A percentile compares a stretch with the other conserved stretches of the same genome.
These are phyloP conservation scores for Glomus cerebriforme DNA, from an alignment of 192 early-diverging fungal species.

Conservation along the genomic window DNA sequence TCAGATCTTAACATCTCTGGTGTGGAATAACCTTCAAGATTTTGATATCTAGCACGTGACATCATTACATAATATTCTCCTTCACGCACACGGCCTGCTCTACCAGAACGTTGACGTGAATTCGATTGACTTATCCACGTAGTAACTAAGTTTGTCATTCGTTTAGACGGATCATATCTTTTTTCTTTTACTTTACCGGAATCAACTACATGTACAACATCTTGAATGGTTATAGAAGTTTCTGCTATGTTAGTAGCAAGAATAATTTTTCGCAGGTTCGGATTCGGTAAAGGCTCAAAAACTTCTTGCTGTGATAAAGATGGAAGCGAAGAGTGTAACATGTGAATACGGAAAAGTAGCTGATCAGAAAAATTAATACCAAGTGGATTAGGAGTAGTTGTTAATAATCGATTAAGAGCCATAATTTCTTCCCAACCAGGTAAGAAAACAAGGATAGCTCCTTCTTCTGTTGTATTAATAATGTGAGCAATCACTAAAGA, in stretches of 20 bases:
- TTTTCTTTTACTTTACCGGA: slow-evolving; percentile 68
- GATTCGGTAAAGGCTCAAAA: slow-evolving; percentile 51
- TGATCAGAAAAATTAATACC: slow-evolving; percentile 51
- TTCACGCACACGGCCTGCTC: slow-evolving; percentile 60
- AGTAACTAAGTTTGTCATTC: slow-evolving; percentile 44
- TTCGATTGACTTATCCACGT: slow-evolving; percentile 61
- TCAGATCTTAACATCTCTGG: slow-evolving; percentile 60
- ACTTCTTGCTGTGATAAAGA: slow-evolving; percentile 63
- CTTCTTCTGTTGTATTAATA: slow-evolving; percentile 43
- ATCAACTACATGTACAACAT: slow-evolving; percentile 72
- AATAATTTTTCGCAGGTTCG: slow-evolving; percentile 64
- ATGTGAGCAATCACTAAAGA: slow-evolving; percentile 47
- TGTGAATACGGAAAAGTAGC: slow-evolving; percentile 47
- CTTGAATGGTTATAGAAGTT: slow-evolving; percentile 75
- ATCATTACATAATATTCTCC: slow-evolving; percentile 60
- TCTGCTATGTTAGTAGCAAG: slow-evolving; percentile 75
- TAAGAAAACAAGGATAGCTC: slow-evolving; percentile 78
- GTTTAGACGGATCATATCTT: slow-evolving; percentile 46
- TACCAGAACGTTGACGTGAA: slow-evolving; percentile 57
- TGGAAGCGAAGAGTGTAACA: slow-evolving; percentile 66
- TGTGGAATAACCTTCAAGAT: slow-evolving; percentile 53
- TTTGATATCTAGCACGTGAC: slow-evolving; percentile 41
- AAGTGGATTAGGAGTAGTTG: slow-evolving; percentile 48
- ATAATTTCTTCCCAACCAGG: slow-evolving; percentile 69
- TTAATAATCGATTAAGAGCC: slow-evolving; percentile 43